Conservation (phyloP, 2,329 filamentous ascomycete genomes). For the Fusarium sp. region DNA sequence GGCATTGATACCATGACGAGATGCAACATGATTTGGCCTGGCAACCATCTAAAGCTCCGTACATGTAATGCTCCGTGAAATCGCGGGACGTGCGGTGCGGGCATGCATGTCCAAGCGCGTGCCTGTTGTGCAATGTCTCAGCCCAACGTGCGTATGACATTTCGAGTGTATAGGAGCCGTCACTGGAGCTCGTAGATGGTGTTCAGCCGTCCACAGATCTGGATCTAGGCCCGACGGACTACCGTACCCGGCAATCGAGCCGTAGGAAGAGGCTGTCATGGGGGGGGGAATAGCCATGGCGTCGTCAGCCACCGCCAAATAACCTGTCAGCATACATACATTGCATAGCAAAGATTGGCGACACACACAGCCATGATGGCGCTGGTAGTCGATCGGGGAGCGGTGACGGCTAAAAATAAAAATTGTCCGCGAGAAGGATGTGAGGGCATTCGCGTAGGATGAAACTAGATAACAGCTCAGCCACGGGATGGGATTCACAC, state of each 20-base stretch:
- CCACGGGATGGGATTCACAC: not conserved
- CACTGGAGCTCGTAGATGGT: not conserved
- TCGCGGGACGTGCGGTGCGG: slow-evolving; percentile 3
- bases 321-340: slow-evolving; percentile 23
- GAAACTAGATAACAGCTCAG: slow-evolving; percentile 7
- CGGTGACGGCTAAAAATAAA: slow-evolving; percentile 21
- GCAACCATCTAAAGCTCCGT: not conserved
- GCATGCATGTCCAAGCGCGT: slow-evolving; percentile 15
- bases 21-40: not conserved
- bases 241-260: not conserved
- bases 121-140: slow-evolving; percentile 15
- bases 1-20: slow-evolving; percentile 4
- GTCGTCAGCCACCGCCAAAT: slow-evolving; percentile 26
- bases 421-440: slow-evolving; percentile 1
- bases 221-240: not conserved
- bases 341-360: slow-evolving; percentile 22
- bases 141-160: slow-evolving; percentile 4
- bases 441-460: not conserved
- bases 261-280: slow-evolving; percentile 14
- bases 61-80: slow-evolving; percentile 15
- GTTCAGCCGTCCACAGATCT: not conserved
- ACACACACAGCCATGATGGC: slow-evolving; percentile 20
- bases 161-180: not conserved
- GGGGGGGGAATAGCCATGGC: slow-evolving; percentile 10
- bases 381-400: slow-evolving; percentile 1